Evolutionary conservation across 495 filamentous ascomycete species (phyloP), one percentile per base, ranked within the genome.

Genomic region (Aspergillus sparsus): DNA sequence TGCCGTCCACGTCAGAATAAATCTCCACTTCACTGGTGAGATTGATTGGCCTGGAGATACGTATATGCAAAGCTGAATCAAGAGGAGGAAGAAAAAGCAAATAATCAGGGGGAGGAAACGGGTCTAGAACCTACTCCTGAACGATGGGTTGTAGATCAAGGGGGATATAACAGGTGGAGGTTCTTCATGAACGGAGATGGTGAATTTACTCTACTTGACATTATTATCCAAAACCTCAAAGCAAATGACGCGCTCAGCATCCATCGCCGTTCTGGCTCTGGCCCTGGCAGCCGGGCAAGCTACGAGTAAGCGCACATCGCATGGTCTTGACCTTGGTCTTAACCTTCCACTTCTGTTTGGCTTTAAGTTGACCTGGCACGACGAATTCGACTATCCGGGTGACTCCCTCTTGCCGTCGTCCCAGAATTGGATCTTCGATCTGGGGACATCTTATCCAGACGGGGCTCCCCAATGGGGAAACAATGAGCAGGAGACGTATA

Each of bases 301-400:
- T 6, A 36, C 55, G 8, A 27, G 21, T 27, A 27, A 1, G 21
- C 1, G 21, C 21, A 27, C 21, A 3, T 27, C 21, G 21, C 34
- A 7, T 13, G 57, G 49, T 49, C 57, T 60, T 15, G 34, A 60
- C 8, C 39, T 53, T 8, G 57, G 57, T 31, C 57, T 46, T 36
- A 53, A 60, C 31, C 27, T 16, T 10, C 13, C 49, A 27, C 57
- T 60, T 16, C 57, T 60, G 31, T 18, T 49, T 5, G 57, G 57
- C 27, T 60, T 53, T 49, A 12, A 12, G 5, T 41, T 60, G 16
- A 60, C 57, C 18, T 60, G 57, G 57, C 36, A 60, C 16, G 57
- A 60, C 16, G 57, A 60, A 13, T 60, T 60, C 37, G 37, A 21
- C 37, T 42, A 59, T 27, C 49, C 57, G 6, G 45, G 31, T 7